Evolutionary conservation across 805 yeast genomes (phyloP).

Genomic region (Pichia nakasei): DNA sequence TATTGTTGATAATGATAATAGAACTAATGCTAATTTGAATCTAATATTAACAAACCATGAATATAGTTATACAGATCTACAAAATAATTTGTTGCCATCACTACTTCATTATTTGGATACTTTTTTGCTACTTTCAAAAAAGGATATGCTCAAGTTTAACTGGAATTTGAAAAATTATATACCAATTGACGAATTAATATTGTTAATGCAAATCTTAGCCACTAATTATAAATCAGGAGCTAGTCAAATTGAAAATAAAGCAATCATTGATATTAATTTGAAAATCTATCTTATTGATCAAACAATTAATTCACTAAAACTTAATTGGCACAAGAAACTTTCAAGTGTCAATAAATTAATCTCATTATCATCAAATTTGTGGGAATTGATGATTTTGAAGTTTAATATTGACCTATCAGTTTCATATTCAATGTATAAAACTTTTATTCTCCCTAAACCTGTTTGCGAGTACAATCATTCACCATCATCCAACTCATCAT

Average conservation of each 20-base stretch:
- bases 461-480: not conserved
- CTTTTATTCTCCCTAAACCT: conserved; percentile 10
- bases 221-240: conserved; percentile 37
- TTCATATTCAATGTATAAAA: conserved; percentile 5
- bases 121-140: conserved; percentile 42
- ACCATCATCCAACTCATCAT: not conserved
- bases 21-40: conserved; percentile 11
- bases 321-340: conserved; percentile 19
- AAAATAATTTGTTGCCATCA: conserved; percentile 47
- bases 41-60: conserved; percentile 7
- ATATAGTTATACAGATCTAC: conserved; percentile 44
- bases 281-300: conserved; percentile 22
- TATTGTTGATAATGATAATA: conserved; percentile 4
- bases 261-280: conserved; percentile 20
- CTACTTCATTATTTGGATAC: conserved; percentile 48
- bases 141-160: conserved; percentile 31
- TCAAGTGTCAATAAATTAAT: conserved; percentile 19
- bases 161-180: conserved; percentile 56
- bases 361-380: conserved; percentile 15
- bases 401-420: conserved; percentile 9
- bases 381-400: conserved; percentile 19
- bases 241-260: conserved; percentile 12
- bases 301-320: conserved; percentile 13
- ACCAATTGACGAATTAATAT: conserved; percentile 49
- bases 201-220: conserved; percentile 42